Evolutionary conservation across 1,284 basidiomycete species (phyloP).

Genomic region (Irpex sp.): DNA sequence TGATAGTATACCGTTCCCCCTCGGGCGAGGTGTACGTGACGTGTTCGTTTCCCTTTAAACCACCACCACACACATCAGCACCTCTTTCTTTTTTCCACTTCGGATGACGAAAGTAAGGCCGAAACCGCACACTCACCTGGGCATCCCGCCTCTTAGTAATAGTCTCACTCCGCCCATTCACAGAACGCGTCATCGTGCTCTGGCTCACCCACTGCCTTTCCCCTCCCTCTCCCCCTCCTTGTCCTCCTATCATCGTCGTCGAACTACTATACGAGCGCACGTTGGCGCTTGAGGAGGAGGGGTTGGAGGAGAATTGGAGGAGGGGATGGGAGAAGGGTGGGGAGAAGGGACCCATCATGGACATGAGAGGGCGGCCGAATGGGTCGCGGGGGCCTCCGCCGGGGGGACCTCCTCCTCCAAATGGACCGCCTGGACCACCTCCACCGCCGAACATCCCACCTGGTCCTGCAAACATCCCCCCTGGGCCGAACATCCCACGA

Average conservation of each 20-base stretch:
- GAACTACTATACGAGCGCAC: slow-evolving; percentile 21
- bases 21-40: slow-evolving; percentile 60
- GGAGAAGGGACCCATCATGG: no score
- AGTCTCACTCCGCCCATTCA: slow-evolving; percentile 65
- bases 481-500: no score
- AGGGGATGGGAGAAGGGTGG: slow-evolving; percentile 22
- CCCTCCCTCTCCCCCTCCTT: slow-evolving; percentile 13
- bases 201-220: slow-evolving; percentile 53
- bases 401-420: no score
- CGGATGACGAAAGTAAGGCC: no score
- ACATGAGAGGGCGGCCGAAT: no score
- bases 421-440: no score
- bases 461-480: no score
- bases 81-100: no score
- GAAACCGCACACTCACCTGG: slow-evolving; percentile 34
- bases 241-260: slow-evolving; percentile 16
- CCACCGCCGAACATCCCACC: no score
- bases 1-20: slow-evolving; percentile 62
- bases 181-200: slow-evolving; percentile 46
- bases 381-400: no score
- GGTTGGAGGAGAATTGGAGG: slow-evolving; percentile 29
- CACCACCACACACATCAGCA: no score
- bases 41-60: slow-evolving; percentile 65
- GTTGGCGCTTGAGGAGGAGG: slow-evolving; percentile 11
- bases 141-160: slow-evolving; percentile 54